Evolutionary conservation across 495 filamentous ascomycete species (phyloP).

Genomic region (Parachaetomium inaequale): DNA sequence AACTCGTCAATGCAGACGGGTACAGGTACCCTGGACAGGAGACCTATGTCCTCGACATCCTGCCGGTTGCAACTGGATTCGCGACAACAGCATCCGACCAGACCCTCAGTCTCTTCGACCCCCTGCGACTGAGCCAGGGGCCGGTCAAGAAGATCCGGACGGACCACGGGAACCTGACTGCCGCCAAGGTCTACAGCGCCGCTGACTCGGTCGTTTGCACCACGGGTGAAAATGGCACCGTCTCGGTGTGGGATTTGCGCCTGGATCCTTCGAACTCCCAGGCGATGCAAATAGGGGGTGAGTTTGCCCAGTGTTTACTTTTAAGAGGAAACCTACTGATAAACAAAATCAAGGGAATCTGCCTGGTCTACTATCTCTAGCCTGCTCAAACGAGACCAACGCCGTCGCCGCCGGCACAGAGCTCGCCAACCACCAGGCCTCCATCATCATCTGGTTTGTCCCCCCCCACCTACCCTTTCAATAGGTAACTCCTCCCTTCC

Average conservation of each 20-base stretch:
- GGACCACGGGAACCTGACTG: slow-evolving; percentile 55
- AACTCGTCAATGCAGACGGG: slow-evolving; percentile 39
- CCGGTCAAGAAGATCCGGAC: slow-evolving; percentile 42
- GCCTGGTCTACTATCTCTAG: slow-evolving; percentile 63
- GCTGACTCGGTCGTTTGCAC: slow-evolving; percentile 49
- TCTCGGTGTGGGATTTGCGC: slow-evolving; percentile 58
- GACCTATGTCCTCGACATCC: slow-evolving; percentile 52
- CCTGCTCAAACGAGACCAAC: slow-evolving; percentile 54
- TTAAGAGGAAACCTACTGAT: slow-evolving; percentile 23
- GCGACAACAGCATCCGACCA: slow-evolving; percentile 53
- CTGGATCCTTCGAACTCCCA: slow-evolving; percentile 32
- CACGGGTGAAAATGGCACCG: slow-evolving; percentile 58
- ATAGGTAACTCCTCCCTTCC: neutral
- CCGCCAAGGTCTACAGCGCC: slow-evolving; percentile 46
- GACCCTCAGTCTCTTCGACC: slow-evolving; percentile 54
- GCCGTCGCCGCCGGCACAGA: slow-evolving; percentile 75
- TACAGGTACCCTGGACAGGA: slow-evolving; percentile 42
- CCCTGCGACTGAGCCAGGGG: slow-evolving; percentile 39
- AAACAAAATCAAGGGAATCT: slow-evolving; percentile 15
- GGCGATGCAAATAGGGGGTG: slow-evolving; percentile 45
- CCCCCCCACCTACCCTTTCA: neutral
- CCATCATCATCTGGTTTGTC: slow-evolving; percentile 69
- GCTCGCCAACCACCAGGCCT: slow-evolving; percentile 65
- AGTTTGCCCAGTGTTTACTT: slow-evolving; percentile 35
- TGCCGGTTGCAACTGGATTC: slow-evolving; percentile 43